Evolutionary conservation across 2,329 filamentous ascomycete species (phyloP).

Genomic region (Nigrospora oryzae): DNA sequence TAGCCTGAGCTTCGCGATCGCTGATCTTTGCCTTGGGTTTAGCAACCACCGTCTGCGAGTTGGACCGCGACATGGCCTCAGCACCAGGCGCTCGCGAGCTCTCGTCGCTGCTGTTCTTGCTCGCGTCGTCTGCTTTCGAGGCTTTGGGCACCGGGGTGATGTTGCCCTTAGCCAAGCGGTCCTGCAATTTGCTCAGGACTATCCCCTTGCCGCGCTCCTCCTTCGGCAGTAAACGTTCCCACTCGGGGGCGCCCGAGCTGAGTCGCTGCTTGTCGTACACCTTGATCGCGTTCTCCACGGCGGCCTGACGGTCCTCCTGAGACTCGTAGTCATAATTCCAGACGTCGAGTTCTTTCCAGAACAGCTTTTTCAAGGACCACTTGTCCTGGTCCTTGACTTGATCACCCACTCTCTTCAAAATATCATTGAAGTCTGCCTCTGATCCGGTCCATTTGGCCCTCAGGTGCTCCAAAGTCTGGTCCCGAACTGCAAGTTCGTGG

Average conservation of each 20-base stretch:
- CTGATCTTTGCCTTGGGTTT: constrained; percentile 47
- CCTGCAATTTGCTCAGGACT: constrained; percentile 53
- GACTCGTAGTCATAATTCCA: constrained; percentile 51
- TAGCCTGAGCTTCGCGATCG: constrained; percentile 45
- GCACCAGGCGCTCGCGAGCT: constrained; percentile 26
- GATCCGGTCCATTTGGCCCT: constrained; percentile 40
- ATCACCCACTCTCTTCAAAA: constrained; percentile 50
- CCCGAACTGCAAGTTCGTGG: constrained; percentile 50
- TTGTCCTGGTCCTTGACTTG: constrained; percentile 30
- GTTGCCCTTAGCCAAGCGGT: constrained; percentile 45
- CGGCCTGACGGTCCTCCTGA: constrained; percentile 46
- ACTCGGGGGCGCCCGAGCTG: constrained; percentile 46
- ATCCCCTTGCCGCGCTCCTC: constrained; percentile 52
- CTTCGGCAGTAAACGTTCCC: constrained; percentile 51
- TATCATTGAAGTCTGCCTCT: constrained; percentile 43
- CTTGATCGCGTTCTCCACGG: constrained; percentile 52
- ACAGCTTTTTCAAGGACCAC: constrained; percentile 47
- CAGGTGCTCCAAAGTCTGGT: constrained; percentile 41
- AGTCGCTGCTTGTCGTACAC: constrained; percentile 52
- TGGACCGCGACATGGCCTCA: constrained; percentile 39
- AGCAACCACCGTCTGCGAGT: constrained; percentile 38
- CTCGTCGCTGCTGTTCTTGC: constrained; percentile 29
- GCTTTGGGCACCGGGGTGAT: constrained; percentile 35
- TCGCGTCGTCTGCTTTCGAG: constrained; percentile 31
- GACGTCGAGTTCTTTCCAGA: constrained; percentile 57